Evolutionary conservation across 139 green algal species (phyloP), one percentile per base, ranked within the genome.

Genomic region (Pedinophyceae sp.): DNA sequence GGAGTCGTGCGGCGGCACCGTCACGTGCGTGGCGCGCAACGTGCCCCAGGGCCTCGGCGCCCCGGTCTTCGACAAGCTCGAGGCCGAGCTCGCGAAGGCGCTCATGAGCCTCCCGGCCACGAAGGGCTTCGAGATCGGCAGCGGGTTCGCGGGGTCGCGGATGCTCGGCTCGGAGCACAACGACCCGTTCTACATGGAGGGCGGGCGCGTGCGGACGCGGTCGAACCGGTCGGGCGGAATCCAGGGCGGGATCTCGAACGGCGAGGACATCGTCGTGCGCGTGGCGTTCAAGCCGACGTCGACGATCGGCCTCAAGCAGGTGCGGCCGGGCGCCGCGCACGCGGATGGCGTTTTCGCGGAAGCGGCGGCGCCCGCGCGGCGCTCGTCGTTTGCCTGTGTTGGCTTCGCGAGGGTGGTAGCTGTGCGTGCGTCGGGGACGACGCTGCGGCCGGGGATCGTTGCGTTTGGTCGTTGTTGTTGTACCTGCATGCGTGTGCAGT

Each of bases 221-320:
- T 94, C 81, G 55, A 97, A 98, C 80, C 73, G 80, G 50, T 77
- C 66, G 22, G 75, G 75, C 28, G 75, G 75, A 49, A 54, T 81
- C 27, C 78, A 83, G 56, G 81, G 88, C n/a, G 89, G 91, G 18
- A 86, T 98, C 48, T 83, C 73, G 47, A 99, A 99, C 60, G 89
- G 89, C 22, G 91, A 99, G 73, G 60, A 88, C 71, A 96, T 97
- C 34, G 78, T 95, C 10, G 68, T 97, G 15, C 66, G 73, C n/a
- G 55, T 99, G 20, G 89, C 86, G 15, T 99, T 99, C 81, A 99
- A 99, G 72, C 91, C 91, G 41, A 99, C 91, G 2, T 88, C 79
- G 30, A 99, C 91, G 26, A 99, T 99, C 54, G 70, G 73, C 48
- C 64, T 72, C 43, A 74, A 73, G 65, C 86, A 95, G 72, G 85